Base-by-base conservation (phyloP, 2,329 filamentous ascomycete species). In the Gnomoniopsis sp. region DNA sequence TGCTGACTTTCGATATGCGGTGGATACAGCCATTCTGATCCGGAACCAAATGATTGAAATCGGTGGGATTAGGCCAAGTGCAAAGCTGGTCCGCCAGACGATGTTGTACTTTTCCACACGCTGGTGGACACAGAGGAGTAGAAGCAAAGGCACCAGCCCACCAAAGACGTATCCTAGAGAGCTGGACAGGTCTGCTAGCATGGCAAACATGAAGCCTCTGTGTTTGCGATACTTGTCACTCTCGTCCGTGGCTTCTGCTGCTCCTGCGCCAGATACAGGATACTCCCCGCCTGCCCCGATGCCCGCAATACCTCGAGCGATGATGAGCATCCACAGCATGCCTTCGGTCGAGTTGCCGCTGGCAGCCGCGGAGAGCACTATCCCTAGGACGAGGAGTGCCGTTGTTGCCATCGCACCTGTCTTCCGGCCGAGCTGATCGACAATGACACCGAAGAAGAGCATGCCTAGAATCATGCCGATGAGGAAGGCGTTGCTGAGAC, bases 391-490 rank as follows among this genome's bases (percentile, higher is more conserved):
- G 8, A 83, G 67, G 46, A 82, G 70, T 17, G 23, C 17, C n/a
- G 60, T 62, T n/a, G 60, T 62, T 17, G 50, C 57, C 21, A 62
- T 53, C 22, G 53, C 53, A 12, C 52, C 60, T 4, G 60, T 62
- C 34, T 62, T 62, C 4, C 60, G 60, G 33, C 60, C 60, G 17
- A 62, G 54, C 38, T 62, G 57, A n/a, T 62, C 80, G 61, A 79
- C 78, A 7, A 79, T 65, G 11, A 76, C 69, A 7, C 81, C 80
- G 59, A 84, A 83, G 62, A 77, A 70, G 8, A 84, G 68, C 76
- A 84, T 85, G 53, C 82, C 82, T 53, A 83, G 69, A 57, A 83
- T 82, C 68, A 81, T 78, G 49, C 82, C 83, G 53, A 84, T 77
- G 6, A 84, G 72, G 61, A 79, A 81, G 2, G 81, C 76, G 63